Percentiles rank a stretch among this genome's conserved stretches.
phyloP scores from a whole-genome alignment of 768 basidiomycete genomes.

The Strobilomyces dryophilus region DNA sequence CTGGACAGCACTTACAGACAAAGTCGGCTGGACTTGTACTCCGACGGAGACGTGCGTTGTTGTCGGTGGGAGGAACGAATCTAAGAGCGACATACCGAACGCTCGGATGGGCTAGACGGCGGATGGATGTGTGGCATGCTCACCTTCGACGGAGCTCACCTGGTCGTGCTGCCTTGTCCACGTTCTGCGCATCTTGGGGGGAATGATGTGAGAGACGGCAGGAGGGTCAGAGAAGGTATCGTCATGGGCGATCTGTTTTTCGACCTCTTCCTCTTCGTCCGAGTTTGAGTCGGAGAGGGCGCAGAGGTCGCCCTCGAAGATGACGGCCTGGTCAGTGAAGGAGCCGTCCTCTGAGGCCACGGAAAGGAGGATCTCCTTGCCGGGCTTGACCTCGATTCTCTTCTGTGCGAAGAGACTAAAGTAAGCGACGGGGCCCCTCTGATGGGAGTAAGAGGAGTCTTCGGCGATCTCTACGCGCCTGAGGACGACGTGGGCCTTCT shows the following conservation, averaged over 20 bases:
- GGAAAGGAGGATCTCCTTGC: slow-evolving; percentile 65
- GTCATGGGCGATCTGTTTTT: slow-evolving; percentile 37
- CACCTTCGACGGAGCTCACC: slow-evolving; percentile 36
- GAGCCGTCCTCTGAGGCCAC: slow-evolving; percentile 49
- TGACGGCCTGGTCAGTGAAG: slow-evolving; percentile 53
- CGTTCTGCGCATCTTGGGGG: slow-evolving; percentile 62
- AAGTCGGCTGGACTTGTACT: slow-evolving; percentile 39
- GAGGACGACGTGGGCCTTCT: slow-evolving; percentile 66
- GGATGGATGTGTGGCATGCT: slow-evolving; percentile 21
- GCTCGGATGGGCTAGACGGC: slow-evolving; percentile 17
- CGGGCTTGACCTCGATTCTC: slow-evolving; percentile 64
- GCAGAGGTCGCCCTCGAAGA: slow-evolving; percentile 51
- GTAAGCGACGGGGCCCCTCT: slow-evolving; percentile 40
- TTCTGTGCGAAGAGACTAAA: slow-evolving; percentile 68
- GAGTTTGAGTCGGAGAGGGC: slow-evolving; percentile 28
- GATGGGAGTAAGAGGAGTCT: slow-evolving; percentile 40
- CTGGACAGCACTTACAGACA: slow-evolving; percentile 38
- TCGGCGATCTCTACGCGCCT: slow-evolving; percentile 54
- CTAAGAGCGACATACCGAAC: slow-evolving; percentile 28
- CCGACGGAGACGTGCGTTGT: slow-evolving; percentile 39
- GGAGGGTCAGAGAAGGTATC: slow-evolving; percentile 36
- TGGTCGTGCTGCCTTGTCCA: slow-evolving; percentile 52
- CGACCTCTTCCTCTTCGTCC: slow-evolving; percentile 38
- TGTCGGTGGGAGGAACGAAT: slow-evolving; percentile 20
- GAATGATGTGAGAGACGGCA: slow-evolving; percentile 37